These are phyloP conservation scores for Conticribra weissflogii DNA, from an alignment of 108 stramenopile species.

Conservation along the genomic window DNA sequence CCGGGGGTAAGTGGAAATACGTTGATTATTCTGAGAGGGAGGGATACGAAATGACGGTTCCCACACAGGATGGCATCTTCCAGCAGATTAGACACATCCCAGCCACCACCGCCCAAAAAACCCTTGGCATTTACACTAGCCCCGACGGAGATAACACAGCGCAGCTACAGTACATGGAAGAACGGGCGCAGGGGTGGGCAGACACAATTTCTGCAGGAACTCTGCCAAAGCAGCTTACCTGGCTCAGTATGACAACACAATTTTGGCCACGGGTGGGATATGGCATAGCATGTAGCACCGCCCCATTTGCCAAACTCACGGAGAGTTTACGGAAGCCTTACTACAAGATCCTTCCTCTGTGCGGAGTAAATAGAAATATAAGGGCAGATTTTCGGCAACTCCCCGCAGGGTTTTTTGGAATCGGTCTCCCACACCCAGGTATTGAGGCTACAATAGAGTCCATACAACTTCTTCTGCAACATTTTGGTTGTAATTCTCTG, in stretches of 20 bases:
- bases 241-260: too few species aligned
- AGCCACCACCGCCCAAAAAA: too few species aligned
- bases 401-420: conserved; percentile 2
- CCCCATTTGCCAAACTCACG: neutral
- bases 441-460: too few species aligned
- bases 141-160: too few species aligned
- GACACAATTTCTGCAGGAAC: neutral
- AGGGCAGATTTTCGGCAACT: too few species aligned
- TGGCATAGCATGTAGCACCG: conserved; percentile 10
- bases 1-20: conserved; percentile 7
- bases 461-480: conserved; percentile 7
- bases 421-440: too few species aligned
- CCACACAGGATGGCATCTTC: too few species aligned
- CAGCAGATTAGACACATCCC: too few species aligned
- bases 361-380: conserved; percentile 9
- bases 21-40: neutral
- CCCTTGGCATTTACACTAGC: too few species aligned
- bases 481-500: conserved; percentile 6
- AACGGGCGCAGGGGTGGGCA: neutral
- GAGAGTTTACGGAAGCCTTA: neutral
- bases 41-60: conserved; percentile 1
- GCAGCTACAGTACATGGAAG: too few species aligned
- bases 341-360: neutral
- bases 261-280: too few species aligned
- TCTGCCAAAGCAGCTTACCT: conserved; percentile 11